Conservation (phyloP, 2,329 filamentous ascomycete species). For the Calonectria montana region DNA sequence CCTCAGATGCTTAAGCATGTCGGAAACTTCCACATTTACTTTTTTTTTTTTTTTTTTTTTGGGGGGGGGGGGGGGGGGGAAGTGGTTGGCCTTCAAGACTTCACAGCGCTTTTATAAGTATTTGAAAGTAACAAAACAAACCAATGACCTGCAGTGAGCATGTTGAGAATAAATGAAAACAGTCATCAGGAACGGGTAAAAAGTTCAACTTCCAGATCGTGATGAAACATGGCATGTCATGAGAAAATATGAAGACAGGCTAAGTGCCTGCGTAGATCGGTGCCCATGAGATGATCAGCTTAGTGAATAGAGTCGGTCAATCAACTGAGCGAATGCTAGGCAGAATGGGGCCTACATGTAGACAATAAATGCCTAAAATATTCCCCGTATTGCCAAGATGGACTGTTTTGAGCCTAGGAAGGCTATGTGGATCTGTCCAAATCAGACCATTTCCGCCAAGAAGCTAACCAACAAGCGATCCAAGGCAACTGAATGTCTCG, state of each 20-base stretch:
- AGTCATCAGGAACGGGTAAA: not conserved
- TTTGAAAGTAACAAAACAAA: not conserved
- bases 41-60: not conserved
- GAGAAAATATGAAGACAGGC: not conserved
- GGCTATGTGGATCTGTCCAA: not conserved
- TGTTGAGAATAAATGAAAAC: not conserved
- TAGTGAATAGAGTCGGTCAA: too few relatives aligned
- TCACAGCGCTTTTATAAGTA: not conserved
- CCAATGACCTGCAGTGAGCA: not conserved
- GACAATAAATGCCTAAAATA: too few relatives aligned
- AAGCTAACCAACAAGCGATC: not conserved
- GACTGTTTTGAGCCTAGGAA: not conserved
- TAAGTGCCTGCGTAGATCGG: not conserved
- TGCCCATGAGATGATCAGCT: not conserved
- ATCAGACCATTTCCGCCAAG: not conserved
- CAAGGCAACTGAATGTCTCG: not conserved
- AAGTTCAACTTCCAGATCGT: not conserved
- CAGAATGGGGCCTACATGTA: not conserved
- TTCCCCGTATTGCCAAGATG: not conserved
- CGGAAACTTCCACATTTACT: not conserved
- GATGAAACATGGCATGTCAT: not conserved
- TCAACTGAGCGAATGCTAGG: not conserved
- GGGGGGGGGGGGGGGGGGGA: too few relatives aligned
- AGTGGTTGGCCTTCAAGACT: not conserved
- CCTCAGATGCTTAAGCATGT: not conserved